These are phyloP conservation scores for Sporisorium reilianum DNA, from an alignment of 1,284 basidiomycete genomes.

Conservation along the genomic window DNA sequence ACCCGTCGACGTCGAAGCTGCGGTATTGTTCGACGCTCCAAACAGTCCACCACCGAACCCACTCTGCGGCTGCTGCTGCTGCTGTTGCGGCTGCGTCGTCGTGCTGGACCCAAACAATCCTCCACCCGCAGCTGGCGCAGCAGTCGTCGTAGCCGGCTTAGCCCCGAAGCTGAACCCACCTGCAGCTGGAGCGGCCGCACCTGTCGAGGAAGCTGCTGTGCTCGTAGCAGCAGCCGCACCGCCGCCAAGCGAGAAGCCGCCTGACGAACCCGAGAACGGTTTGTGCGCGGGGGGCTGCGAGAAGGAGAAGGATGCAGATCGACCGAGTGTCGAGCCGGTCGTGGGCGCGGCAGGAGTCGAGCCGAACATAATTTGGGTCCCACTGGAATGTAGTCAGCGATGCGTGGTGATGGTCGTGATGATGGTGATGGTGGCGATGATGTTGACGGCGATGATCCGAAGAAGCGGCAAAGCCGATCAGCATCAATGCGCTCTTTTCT, in stretches of 20 bases:
- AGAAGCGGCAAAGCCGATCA: neutral
- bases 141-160: constrained; percentile 25
- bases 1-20: constrained; percentile 19
- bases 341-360: constrained; percentile 25
- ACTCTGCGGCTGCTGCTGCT: constrained; percentile 20
- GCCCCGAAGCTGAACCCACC: constrained; percentile 53
- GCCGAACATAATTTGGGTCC: constrained; percentile 33
- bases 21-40: constrained; percentile 31
- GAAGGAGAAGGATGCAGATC: constrained; percentile 54
- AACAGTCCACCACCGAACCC: constrained; percentile 35
- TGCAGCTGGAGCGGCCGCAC: constrained; percentile 24
- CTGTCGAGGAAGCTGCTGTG: constrained; percentile 17
- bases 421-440: constrained; percentile 1
- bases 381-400: neutral
- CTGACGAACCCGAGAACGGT: constrained; percentile 48
- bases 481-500: neutral
- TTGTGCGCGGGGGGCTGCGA: constrained; percentile 51
- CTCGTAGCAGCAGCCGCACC: constrained; percentile 11
- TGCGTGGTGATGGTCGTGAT: neutral
- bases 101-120: constrained; percentile 42
- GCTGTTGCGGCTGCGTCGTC: constrained; percentile 25
- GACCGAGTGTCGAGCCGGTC: constrained; percentile 36
- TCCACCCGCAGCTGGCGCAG: constrained; percentile 30
- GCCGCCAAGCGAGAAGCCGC: constrained; percentile 46
- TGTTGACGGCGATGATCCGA: neutral